Conservation (phyloP, 257 asterid genomes). For the Linderniella brevidens region DNA sequence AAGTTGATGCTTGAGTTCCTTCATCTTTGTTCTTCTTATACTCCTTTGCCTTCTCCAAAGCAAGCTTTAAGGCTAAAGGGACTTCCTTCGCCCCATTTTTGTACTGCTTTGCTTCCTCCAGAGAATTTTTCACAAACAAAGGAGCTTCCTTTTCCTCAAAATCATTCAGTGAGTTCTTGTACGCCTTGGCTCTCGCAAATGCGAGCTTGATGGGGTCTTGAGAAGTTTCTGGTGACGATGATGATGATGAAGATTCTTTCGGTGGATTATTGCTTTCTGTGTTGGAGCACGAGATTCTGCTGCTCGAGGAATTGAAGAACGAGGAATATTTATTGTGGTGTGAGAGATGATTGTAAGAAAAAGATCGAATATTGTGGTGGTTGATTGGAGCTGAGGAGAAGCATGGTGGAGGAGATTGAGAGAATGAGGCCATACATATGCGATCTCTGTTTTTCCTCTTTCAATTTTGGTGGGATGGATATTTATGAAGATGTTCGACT, state of each 20-base stretch:
- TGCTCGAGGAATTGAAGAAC: conserved; percentile 16
- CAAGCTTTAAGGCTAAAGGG: conserved; percentile 25
- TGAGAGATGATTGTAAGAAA: conserved; percentile 12
- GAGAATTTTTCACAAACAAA: conserved; percentile 3
- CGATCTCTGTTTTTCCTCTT: not conserved
- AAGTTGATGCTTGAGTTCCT: too few species aligned
- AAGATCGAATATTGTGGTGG: conserved; percentile 10
- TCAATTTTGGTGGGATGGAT: too few species aligned
- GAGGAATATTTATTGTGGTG: conserved; percentile 11
- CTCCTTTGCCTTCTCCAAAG: conserved; percentile 43
- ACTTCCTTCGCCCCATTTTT: conserved; percentile 16
- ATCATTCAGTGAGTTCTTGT: conserved; percentile 17
- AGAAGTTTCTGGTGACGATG: too few species aligned
- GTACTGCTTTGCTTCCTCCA: conserved; percentile 3
- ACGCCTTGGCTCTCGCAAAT: conserved; percentile 47
- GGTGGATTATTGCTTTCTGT: conserved; percentile 7
- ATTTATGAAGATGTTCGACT: too few species aligned
- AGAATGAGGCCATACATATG: conserved; percentile 36
- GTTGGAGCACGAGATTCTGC: conserved; percentile 27
- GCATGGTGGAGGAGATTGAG: conserved; percentile 29
- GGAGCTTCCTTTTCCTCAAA: conserved; percentile 1
- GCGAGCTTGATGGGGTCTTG: conserved; percentile 47
- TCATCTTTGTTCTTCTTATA: conserved; percentile 30
- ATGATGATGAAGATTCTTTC: too few species aligned
- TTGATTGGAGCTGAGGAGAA: conserved; percentile 26